Conservation (phyloP, 73 alveolate species). For the Strombidium stylifer region DNA sequence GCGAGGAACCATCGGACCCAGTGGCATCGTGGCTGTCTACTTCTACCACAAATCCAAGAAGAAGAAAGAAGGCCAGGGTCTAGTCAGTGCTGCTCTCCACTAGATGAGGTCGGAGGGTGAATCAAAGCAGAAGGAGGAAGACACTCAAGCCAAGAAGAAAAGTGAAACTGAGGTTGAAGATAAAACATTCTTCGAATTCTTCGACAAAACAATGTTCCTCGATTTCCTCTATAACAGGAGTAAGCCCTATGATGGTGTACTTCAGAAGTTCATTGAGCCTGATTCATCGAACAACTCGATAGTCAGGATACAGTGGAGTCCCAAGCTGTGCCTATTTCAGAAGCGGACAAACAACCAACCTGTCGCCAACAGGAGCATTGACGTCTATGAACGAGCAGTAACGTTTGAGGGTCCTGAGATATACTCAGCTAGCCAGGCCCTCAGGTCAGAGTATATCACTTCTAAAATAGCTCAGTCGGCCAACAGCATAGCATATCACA, state of each 20-base stretch:
- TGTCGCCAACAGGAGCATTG: slow-evolving; percentile 67
- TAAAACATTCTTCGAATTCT: slow-evolving; percentile 45
- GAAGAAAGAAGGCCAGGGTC: slow-evolving; percentile 11
- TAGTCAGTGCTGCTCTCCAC: not conserved
- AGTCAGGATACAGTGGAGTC: slow-evolving; percentile 82
- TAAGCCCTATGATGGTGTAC: slow-evolving; percentile 74
- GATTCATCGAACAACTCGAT: slow-evolving; percentile 82
- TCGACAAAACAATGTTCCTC: slow-evolving; percentile 36
- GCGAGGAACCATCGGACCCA: slow-evolving; percentile 55
- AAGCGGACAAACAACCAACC: slow-evolving; percentile 75
- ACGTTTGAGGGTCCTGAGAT: slow-evolving; percentile 94
- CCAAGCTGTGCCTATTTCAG: slow-evolving; percentile 91
- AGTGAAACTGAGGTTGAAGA: not conserved
- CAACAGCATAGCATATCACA: slow-evolving; percentile 80
- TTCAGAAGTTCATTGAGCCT: slow-evolving; percentile 85
- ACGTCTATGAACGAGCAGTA: slow-evolving; percentile 91
- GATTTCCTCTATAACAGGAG: slow-evolving; percentile 75
- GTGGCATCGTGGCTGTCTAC: slow-evolving; percentile 87
- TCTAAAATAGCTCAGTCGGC: slow-evolving; percentile 72
- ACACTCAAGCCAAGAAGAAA: slow-evolving; percentile 6
- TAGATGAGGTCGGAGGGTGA: not conserved
- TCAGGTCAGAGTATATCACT: slow-evolving; percentile 83
- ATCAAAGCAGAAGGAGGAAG: not conserved
- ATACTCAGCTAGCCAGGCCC: slow-evolving; percentile 79
- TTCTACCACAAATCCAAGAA: slow-evolving; percentile 55